Conservation (phyloP, 1,284 basidiomycete species). For the Wolfiporia cocos region DNA sequence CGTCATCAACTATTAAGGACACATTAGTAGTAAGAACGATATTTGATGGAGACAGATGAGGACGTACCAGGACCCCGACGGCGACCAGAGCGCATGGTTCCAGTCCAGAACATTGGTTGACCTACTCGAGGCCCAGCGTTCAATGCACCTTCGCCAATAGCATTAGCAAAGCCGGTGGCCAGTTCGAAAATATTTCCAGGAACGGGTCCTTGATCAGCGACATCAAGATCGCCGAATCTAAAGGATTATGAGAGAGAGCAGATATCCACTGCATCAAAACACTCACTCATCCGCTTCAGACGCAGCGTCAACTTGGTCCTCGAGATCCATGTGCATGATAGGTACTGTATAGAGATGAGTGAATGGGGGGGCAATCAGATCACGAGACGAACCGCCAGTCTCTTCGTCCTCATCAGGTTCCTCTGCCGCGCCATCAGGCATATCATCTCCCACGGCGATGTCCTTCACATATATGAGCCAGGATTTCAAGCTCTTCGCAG, state of each 20-base stretch:
- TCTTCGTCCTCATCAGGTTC: conserved; percentile 40
- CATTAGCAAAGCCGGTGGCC: conserved; percentile 40
- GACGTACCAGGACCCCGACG: conserved; percentile 43
- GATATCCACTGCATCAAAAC: conserved; percentile 12
- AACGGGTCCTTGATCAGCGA: conserved; percentile 31
- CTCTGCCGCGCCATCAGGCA: conserved; percentile 34
- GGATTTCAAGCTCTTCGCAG: too few species aligned
- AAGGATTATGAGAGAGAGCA: conserved; percentile 3
- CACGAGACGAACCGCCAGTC: conserved; percentile 26
- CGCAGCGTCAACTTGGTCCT: conserved; percentile 56
- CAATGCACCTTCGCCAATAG: conserved; percentile 22
- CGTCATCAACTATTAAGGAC: conserved; percentile 36
- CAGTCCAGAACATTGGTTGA: conserved; percentile 44
- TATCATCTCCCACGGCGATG: conserved; percentile 36
- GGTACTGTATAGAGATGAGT: conserved; percentile 6
- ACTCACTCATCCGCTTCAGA: conserved; percentile 68
- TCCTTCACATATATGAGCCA: conserved; percentile 40
- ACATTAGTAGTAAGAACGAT: not conserved
- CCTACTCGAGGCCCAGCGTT: conserved; percentile 30
- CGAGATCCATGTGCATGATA: conserved; percentile 30
- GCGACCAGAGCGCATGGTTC: conserved; percentile 35
- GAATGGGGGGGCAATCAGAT: not conserved
- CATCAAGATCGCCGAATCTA: conserved; percentile 45
- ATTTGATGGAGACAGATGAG: conserved; percentile 7
- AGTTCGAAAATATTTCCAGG: conserved; percentile 50